Conservation (phyloP, 1,139 yeast species). For the Torulaspora pretoriensis region DNA sequence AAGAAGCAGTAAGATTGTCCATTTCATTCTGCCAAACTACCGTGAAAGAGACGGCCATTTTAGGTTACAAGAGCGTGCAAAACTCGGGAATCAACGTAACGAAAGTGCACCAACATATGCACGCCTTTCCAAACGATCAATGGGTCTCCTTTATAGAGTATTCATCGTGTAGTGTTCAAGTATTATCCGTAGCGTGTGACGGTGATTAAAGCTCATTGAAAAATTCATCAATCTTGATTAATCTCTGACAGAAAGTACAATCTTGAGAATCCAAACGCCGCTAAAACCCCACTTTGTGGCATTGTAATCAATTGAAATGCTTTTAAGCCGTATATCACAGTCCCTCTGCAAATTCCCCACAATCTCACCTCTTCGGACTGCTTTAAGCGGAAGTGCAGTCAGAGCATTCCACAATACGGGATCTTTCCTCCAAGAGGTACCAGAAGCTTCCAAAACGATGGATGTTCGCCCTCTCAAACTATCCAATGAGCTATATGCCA, state of each 20-base stretch:
- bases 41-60: no score
- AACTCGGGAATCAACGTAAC: no score
- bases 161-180: no score
- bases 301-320: neutral
- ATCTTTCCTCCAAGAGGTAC: slow-evolving; percentile 1
- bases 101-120: no score
- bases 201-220: neutral
- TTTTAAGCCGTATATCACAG: slow-evolving; percentile 1
- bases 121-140: no score
- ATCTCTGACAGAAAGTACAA: no score
- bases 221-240: neutral
- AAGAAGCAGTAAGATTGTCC: slow-evolving; percentile 5
- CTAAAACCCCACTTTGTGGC: neutral
- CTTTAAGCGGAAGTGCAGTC: neutral
- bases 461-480: slow-evolving; percentile 59
- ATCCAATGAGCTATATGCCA: slow-evolving; percentile 71
- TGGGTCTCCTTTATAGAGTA: no score
- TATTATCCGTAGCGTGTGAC: slow-evolving; percentile 5
- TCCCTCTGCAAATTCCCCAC: neutral
- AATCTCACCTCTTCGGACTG: neutral
- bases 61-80: no score
- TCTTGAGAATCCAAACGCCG: neutral
- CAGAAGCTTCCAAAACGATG: slow-evolving; percentile 2
- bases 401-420: slow-evolving; percentile 8
- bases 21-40: neutral